Conservation (phyloP, 73 alveolate genomes). For the Uronychia binucleata region DNA sequence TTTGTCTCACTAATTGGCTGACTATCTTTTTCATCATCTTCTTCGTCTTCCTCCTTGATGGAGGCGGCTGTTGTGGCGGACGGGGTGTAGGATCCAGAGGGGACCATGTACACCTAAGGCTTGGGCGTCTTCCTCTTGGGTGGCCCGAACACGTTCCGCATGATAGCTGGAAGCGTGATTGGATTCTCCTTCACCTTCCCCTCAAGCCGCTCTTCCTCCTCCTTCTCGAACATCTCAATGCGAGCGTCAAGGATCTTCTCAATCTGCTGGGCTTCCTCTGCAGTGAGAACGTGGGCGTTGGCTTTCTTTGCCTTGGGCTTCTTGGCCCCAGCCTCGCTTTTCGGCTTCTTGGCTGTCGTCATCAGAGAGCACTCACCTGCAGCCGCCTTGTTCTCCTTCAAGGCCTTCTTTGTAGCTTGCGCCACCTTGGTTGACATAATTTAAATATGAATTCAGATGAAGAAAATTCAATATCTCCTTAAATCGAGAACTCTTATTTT, state of each 20-base stretch:
- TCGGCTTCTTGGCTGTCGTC: neutral
- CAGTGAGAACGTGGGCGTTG: neutral
- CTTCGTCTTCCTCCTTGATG: constrained; percentile 2
- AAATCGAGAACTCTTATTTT: no score
- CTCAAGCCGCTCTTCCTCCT: neutral
- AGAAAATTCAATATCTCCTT: neutral
- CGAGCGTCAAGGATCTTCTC: neutral
- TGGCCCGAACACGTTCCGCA: neutral
- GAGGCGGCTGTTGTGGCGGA: neutral
- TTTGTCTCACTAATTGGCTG: no score
- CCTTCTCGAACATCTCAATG: neutral
- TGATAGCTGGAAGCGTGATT: neutral
- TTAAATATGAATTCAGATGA: neutral
- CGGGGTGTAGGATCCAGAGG: neutral
- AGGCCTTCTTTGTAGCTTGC: neutral
- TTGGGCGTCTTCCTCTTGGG: neutral
- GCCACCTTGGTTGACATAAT: neutral
- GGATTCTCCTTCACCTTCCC: constrained; percentile 2
- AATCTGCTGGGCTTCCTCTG: neutral
- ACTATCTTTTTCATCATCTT: neutral
- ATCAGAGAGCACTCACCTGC: neutral
- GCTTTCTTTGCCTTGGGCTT: neutral
- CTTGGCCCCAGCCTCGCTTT: neutral
- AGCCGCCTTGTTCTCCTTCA: neutral
- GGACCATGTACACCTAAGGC: neutral